Evolutionary conservation across 495 filamentous ascomycete genomes (phyloP), one percentile per base, ranked within the genome.

Genomic region (Pyrenopolyporus hunteri): DNA sequence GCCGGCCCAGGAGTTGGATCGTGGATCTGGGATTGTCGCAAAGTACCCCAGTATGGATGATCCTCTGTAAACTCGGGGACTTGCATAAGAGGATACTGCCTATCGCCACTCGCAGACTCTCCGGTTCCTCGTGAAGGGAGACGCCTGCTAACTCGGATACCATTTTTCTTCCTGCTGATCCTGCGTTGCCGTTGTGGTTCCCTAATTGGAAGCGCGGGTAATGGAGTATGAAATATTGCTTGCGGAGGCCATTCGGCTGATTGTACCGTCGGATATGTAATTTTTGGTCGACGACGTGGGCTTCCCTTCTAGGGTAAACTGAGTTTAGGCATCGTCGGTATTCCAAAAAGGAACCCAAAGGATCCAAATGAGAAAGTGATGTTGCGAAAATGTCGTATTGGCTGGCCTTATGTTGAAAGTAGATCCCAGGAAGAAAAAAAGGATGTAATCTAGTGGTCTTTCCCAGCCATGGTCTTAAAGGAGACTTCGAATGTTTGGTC

Each of bases 261-360:
- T 57, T 26, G 64, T n/a, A n/a, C 54, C 46, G 55, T 63, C 46
- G 68, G 60, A 47, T 68, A 57, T 57, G 64, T 73, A 61, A 74
- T 70, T 51, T 69, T 71, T 17, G 77, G 76, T 57, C 73, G 74
- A 70, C 54, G 67, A 71, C 74, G 69, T 68, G 73, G 73, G 73
- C 73, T 76, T 65, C 76, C 75, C 60, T 77, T 77, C 76, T 79
- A 82, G 74, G 76, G 70, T 67, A 80, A 76, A 72, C 72, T 75
- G 70, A 75, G 69, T 68, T 71, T 67, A 70, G 72, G 68, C 78
- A 81, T 81, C 66, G 69, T 76, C 67, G 64, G 14, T 73, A 73
- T 71, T 73, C 70, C 70, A 74, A 78, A 71, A 72, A 68, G 36
- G 28, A 40, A 23, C 48, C 29, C 63, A 59, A 69, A 68, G 63